Evolutionary conservation across 768 basidiomycete species (phyloP).

Genomic region (Tulasnella sp.): DNA sequence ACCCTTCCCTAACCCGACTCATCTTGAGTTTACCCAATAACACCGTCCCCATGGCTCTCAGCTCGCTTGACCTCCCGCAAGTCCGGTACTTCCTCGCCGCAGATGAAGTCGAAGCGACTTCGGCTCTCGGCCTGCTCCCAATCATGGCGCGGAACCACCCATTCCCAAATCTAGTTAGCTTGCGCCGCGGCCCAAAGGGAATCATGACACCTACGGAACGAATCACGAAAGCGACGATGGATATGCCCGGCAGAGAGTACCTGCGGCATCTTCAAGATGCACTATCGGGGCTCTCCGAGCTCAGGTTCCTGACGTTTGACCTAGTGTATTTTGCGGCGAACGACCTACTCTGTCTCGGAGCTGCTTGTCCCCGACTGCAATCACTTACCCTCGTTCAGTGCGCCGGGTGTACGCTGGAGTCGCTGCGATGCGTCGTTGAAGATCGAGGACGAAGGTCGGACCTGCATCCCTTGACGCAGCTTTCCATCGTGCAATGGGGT

Average conservation of each 20-base stretch:
- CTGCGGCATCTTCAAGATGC: background rate
- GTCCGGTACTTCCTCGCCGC: background rate
- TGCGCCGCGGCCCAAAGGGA: background rate
- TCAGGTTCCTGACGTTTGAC: background rate
- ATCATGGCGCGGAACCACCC: background rate
- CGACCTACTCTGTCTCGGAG: background rate
- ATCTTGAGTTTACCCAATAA: background rate
- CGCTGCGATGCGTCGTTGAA: background rate
- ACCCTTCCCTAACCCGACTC: background rate
- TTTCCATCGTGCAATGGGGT: background rate
- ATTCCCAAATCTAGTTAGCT: background rate
- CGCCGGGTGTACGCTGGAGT: background rate
- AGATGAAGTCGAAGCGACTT: background rate
- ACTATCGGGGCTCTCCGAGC: background rate
- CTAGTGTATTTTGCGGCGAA: background rate
- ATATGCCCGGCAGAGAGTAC: no score
- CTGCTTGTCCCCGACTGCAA: background rate
- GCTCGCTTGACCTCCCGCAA: background rate
- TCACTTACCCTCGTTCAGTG: background rate
- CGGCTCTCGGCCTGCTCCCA: background rate
- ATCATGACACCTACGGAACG: background rate
- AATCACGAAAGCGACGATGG: no score
- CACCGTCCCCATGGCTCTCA: background rate
- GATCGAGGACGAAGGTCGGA: background rate
- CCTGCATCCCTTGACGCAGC: background rate